Percentiles rank a stretch among this genome's conserved stretches.
Conservation (phyloP, 2,329 filamentous ascomycete species). For the Fusarium chuoi region DNA sequence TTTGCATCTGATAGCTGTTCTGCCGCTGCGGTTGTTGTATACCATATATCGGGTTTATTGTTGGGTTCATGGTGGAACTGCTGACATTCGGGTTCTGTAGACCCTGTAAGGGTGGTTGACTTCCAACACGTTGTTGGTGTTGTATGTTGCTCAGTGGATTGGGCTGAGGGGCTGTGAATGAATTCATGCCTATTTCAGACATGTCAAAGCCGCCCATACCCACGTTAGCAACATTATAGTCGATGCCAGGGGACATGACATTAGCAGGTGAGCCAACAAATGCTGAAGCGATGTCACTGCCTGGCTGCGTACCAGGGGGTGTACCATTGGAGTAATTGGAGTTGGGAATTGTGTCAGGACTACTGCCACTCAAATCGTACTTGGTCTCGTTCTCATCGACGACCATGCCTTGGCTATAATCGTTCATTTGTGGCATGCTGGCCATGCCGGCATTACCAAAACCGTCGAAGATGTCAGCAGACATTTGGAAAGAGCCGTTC, state of each 20-base stretch:
- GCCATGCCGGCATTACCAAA: constrained; percentile 72
- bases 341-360: constrained; percentile 48
- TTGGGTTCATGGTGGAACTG: constrained; percentile 36
- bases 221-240: constrained; percentile 54
- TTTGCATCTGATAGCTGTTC: constrained; percentile 47
- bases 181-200: constrained; percentile 65
- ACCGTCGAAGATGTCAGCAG: constrained; percentile 71
- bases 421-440: constrained; percentile 59
- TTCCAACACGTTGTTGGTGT: constrained; percentile 44
- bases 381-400: constrained; percentile 57
- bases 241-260: constrained; percentile 64
- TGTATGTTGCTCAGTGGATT: constrained; percentile 38
- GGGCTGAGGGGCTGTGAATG: constrained; percentile 50
- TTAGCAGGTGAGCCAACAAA: constrained; percentile 62
- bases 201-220: constrained; percentile 59
- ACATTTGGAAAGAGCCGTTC: constrained; percentile 54
- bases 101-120: constrained; percentile 47
- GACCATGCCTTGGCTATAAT: constrained; percentile 59
- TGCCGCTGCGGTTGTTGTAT: constrained; percentile 47
- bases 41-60: constrained; percentile 45
- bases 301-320: constrained; percentile 43
- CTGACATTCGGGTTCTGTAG: constrained; percentile 43
- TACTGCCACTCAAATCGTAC: constrained; percentile 50
- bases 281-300: constrained; percentile 57
- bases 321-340: constrained; percentile 47